Evolutionary conservation across 2,329 filamentous ascomycete species (phyloP), one percentile per base, ranked within the genome.

Genomic region (Phaeosphaeria sp.): DNA sequence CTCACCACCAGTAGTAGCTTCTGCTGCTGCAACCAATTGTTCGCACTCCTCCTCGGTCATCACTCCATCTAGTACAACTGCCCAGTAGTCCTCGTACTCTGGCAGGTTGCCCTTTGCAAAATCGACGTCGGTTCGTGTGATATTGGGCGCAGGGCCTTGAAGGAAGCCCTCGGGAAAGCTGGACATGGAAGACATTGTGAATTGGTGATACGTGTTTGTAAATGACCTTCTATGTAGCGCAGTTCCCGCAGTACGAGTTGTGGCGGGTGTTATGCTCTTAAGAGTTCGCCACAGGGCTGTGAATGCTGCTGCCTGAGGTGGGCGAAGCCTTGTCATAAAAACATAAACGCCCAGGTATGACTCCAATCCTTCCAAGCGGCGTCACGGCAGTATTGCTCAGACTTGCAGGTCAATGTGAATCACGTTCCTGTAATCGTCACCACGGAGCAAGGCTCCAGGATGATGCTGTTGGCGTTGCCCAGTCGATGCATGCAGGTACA

Each of bases 11-110:
- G 68, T 68, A 0, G 66, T 74, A 46, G 72, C 67, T 58, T 76
- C 73, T 0, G 71, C 73, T 11, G 64, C 68, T 36, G 68, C 62
- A 6, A 77, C 53, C 10, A 78, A 54, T 20, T 58, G 59, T 15
- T 69, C 63, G 54, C 90, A 93, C 78, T 93, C 91, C 9, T 78
- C 72, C n/a, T 81, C 78, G 13, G 82, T 85, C 55, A 90, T 72
- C n/a, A 87, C 83, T 59, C 87, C 80, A 72, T 91, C 88, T 4
- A 91, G 80, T 0, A 90, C 77, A 7, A 85, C 82, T 5, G 89
- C 89, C 72, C 87, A 88, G 17, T 75, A 66, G 30, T 79, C 77
- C 22, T 79, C 74, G 76, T 87, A 87, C 62, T 85, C 79, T 1
- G 82, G 82, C 2, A 91, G 71, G 2, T 66, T 63, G 7, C 44